Evolutionary conservation across 2,329 filamentous ascomycete species (phyloP).

Genomic region (Fusarium globosum): DNA sequence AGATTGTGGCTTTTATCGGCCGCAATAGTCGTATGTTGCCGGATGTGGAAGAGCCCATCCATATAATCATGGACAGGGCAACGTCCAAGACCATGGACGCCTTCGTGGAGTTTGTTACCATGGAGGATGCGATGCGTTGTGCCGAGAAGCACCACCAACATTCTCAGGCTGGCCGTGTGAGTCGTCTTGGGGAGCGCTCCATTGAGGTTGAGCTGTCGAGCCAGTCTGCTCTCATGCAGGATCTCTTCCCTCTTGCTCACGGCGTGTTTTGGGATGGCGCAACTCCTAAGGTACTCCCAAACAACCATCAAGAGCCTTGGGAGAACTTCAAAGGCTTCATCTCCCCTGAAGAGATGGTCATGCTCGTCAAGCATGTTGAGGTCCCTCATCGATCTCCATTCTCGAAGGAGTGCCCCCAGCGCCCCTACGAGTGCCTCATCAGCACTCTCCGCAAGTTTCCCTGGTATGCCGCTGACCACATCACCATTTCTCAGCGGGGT

Average conservation of each 20-base stretch:
- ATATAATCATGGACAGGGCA: conserved; percentile 73
- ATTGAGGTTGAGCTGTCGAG: conserved; percentile 68
- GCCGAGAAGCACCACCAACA: conserved; percentile 61
- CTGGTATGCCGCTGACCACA: conserved; percentile 67
- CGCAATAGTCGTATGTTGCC: conserved; percentile 66
- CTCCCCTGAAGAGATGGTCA: conserved; percentile 70
- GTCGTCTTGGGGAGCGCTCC: conserved; percentile 66
- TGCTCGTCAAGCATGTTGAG: conserved; percentile 73
- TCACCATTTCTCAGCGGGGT: conserved; percentile 68
- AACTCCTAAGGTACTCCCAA: conserved; percentile 54
- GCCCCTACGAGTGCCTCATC: conserved; percentile 73
- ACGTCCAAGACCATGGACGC: conserved; percentile 72
- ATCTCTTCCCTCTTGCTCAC: conserved; percentile 69
- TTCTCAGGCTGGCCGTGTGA: conserved; percentile 52
- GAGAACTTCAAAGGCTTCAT: conserved; percentile 70
- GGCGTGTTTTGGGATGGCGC: conserved; percentile 66
- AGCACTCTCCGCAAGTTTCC: conserved; percentile 72
- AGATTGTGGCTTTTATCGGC: conserved; percentile 69
- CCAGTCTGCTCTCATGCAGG: conserved; percentile 67
- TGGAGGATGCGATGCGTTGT: conserved; percentile 64
- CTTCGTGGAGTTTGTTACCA: conserved; percentile 67
- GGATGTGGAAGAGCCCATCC: conserved; percentile 66
- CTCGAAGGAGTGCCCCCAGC: conserved; percentile 69
- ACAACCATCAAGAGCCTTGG: conserved; percentile 56
- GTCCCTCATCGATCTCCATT: conserved; percentile 70